Evolutionary conservation across 225 moss, liverwort and hornwort species (phyloP).

Genomic region (Climacium dendroides): DNA sequence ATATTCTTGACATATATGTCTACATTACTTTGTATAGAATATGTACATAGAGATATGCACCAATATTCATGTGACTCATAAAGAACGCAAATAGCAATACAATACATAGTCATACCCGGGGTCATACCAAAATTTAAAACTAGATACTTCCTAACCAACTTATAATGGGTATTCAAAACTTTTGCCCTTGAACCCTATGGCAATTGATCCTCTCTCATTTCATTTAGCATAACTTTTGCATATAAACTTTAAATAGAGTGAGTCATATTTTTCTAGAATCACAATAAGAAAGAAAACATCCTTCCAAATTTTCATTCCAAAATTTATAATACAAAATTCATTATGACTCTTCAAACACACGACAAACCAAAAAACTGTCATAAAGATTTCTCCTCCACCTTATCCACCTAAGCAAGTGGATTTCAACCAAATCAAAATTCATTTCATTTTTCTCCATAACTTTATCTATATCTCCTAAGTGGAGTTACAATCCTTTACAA

Average conservation of each 20-base stretch:
- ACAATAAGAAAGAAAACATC: background rate
- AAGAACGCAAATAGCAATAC: background rate
- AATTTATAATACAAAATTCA: rapidly evolving
- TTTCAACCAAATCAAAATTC: background rate
- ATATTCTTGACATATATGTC: rapidly evolving
- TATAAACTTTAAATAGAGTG: background rate
- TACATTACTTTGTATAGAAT: background rate
- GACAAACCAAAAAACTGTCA: background rate
- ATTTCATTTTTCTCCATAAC: background rate
- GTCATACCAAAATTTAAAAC: background rate
- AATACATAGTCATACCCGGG: background rate
- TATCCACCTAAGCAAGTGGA: background rate
- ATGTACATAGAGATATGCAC: background rate
- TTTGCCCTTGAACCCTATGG: background rate
- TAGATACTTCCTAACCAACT: background rate
- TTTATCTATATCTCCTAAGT: background rate
- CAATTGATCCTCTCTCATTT: background rate
- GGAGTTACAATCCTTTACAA: background rate
- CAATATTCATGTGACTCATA: too few relatives aligned
- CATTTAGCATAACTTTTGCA: background rate
- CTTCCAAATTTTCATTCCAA: background rate
- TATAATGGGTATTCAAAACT: background rate
- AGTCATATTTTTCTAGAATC: background rate
- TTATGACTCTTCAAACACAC: background rate
- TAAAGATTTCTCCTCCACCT: background rate